Base-by-base conservation (phyloP, 2,329 filamentous ascomycete genomes). In the Talaromyces pinophilus region DNA sequence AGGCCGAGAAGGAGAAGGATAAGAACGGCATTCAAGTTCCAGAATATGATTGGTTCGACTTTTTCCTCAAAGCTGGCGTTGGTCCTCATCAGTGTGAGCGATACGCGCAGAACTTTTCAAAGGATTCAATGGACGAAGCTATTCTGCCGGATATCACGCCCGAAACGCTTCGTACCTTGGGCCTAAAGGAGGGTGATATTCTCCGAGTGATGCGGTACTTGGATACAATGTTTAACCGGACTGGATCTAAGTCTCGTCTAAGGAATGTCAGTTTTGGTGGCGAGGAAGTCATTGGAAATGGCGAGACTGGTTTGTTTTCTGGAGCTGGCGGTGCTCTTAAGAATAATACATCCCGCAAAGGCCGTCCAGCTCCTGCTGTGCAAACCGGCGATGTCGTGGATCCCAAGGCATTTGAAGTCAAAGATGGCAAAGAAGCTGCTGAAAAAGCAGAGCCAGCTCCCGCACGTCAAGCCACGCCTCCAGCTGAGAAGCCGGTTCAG, bases 1-100 rank as follows among this genome's bases (percentile, higher is more conserved):
- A 62, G 10, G n/a, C 60, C 11, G 64, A 60, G 0, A 52, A 50
- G 5, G 42, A 38, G 8, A 60, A 65, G 30, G 57, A 42, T 28
- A 64, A 62, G 33, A 65, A 55, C 28, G 66, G 66, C 15, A 57
- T 33, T 19, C 66, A 67, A 35, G 50, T 64, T 13, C 52, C 74
- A 66, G 90, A 95, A 59, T 96, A 98, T 76, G 95, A 99, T 77
- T 99, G 95, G 95, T 99, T 99, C 74, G 93, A 97, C 76, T 98
- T 99, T 82, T 99, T 99, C 84, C 82, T 99, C 48, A 88, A 89
- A 69, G 96, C 93, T 76, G 94, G 96, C 57, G 92, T 98, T 72
- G 90, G 93, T 54, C 92, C 94, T 59, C 92, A 96, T 67, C 89
- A 97, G 55, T 99, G 95, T 78, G 94, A 98, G 79, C 87, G 95